These are phyloP conservation scores for Myriosclerotinia duriaeana DNA, from an alignment of 2,329 filamentous ascomycete genomes.

Conservation along the genomic window DNA sequence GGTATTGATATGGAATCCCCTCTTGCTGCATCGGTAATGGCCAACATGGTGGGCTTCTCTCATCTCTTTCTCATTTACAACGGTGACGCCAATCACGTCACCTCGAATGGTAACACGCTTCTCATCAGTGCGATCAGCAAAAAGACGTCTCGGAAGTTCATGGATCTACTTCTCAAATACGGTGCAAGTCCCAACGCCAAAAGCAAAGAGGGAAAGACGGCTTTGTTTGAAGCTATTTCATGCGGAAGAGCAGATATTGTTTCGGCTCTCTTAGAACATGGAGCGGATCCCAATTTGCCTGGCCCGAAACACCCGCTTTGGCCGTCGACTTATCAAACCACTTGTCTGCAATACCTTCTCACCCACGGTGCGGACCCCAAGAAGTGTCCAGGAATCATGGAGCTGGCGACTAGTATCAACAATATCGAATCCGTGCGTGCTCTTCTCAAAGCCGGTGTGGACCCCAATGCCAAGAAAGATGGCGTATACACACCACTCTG, in stretches of 20 bases:
- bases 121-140: conserved; percentile 61
- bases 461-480: conserved; percentile 62
- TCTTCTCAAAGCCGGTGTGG: conserved; percentile 58
- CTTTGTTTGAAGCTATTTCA: conserved; percentile 62
- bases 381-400: conserved; percentile 63
- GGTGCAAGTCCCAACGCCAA: conserved; percentile 59
- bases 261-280: conserved; percentile 53
- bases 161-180: conserved; percentile 60
- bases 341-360: conserved; percentile 59
- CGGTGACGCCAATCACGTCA: conserved; percentile 55
- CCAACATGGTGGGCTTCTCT: conserved; percentile 56
- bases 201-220: conserved; percentile 60
- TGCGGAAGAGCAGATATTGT: conserved; percentile 57
- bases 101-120: conserved; percentile 58
- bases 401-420: conserved; percentile 62
- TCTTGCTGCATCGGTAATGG: conserved; percentile 50
- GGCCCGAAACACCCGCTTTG: conserved; percentile 68
- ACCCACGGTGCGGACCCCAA: conserved; percentile 58
- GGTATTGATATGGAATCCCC: conserved; percentile 56
- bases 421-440: conserved; percentile 60
- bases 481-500: conserved; percentile 67
- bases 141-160: conserved; percentile 53
- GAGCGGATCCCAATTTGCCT: conserved; percentile 66
- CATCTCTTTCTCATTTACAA: conserved; percentile 62
- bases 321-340: conserved; percentile 60